Evolutionary conservation across 192 early-diverging fungal species (phyloP).

Genomic region (Bifiguratus adelaidae): DNA sequence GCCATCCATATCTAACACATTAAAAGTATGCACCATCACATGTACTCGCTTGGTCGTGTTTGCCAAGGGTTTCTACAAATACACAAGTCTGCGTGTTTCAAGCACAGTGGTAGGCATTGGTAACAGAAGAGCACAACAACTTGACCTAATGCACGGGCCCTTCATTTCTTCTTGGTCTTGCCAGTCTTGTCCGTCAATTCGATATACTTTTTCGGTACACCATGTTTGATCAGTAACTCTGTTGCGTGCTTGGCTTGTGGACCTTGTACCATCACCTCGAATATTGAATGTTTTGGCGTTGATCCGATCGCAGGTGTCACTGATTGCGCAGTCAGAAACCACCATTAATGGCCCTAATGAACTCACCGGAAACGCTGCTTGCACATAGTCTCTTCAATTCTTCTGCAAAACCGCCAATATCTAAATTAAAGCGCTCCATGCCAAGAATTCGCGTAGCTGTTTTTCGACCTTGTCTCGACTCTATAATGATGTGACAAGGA

Average conservation of each 20-base stretch:
- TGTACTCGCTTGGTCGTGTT: too few relatives aligned
- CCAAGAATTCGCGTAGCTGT: constrained; percentile 52
- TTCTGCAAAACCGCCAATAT: constrained; percentile 46
- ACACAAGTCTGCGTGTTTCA: too few relatives aligned
- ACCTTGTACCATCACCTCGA: constrained; percentile 72
- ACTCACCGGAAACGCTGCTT: constrained; percentile 47
- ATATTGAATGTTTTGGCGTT: constrained; percentile 35
- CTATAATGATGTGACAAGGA: constrained; percentile 42
- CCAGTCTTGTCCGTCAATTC: constrained; percentile 23
- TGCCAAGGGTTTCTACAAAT: too few relatives aligned
- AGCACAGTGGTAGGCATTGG: too few relatives aligned
- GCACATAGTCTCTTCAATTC: constrained; percentile 54
- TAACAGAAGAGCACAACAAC: too few relatives aligned
- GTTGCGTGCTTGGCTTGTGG: constrained; percentile 52
- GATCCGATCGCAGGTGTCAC: constrained; percentile 36
- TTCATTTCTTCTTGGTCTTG: constrained; percentile 18
- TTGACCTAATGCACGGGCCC: too few relatives aligned
- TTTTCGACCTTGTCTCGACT: constrained; percentile 52
- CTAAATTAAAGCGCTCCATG: constrained; percentile 48
- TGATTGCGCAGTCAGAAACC: constrained; percentile 7
- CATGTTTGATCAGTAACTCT: constrained; percentile 29
- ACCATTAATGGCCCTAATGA: not conserved
- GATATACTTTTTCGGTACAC: constrained; percentile 39
- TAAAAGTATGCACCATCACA: too few relatives aligned
- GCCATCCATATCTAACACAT: too few relatives aligned